Base-by-base conservation (phyloP, 129 eudicot genomes). In the Ambrosia trifida region DNA sequence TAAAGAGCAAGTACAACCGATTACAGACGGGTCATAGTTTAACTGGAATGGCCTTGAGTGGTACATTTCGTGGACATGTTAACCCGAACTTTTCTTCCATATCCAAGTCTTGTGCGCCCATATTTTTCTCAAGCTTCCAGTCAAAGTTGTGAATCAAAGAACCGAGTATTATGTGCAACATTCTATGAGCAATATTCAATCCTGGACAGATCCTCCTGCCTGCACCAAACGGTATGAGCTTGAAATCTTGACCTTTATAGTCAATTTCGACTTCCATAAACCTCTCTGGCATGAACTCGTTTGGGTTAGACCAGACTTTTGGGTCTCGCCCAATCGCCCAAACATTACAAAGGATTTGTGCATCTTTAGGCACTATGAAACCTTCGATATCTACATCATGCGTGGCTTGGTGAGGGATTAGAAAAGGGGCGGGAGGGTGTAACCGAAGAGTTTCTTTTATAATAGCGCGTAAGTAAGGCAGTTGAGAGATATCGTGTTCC, bases 11-110 rank as follows among this genome's bases (percentile, higher is more conserved):
- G 3, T 52, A 17, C 11, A 51, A n/a, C 18, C 10, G 16, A 1
- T 50, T 50, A 1, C 6, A 51, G 6, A 13, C 3, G 1, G 8
- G 57, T 30, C 18, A 12, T 2, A 20, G 3, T 58, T 58, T 58
- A 30, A 58, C 0, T 31, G 64, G 64, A 58, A 58, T 31, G n/a
- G 41, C 41, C 41, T 11, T 31, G 40, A 58, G 64, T 5, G 41
- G 64, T 4, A 31, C 19, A 11, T 58, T 58, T 58, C 64, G 30
- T 10, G 64, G 64, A 40, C 12, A 58, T 4, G 64, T 58, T 11
- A 58, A 19, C 64, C 64, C 64, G 17, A 58, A 58, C 64, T 58
- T 58, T 18, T 58, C 64, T 58, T 58, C 41, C 64, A 58, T 58
- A 31, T 58, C 19, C 64, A 31, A 58, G 40, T 58, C 64, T 58